phyloP scores from a whole-genome alignment of 306 rosid species.

The Lathyrus tuberosus region DNA sequence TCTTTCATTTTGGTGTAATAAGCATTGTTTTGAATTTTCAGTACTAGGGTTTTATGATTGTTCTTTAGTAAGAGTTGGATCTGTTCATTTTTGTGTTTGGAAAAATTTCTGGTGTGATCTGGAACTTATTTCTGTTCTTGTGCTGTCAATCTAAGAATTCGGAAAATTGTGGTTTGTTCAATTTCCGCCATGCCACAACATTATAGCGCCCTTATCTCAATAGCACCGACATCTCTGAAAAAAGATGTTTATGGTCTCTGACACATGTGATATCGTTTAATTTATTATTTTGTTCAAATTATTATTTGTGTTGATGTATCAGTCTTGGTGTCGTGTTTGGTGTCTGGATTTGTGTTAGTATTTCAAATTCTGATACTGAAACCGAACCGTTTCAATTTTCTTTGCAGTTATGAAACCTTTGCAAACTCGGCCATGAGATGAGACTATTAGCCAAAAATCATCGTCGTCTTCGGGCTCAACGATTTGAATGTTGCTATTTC shows the following conservation, averaged over 20 bases:
- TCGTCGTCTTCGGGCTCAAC: not conserved
- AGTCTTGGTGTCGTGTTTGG: too few species aligned
- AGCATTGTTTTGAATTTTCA: too few species aligned
- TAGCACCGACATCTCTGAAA: too few species aligned
- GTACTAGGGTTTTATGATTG: not conserved
- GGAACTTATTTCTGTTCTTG: not conserved
- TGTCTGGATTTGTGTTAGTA: too few species aligned
- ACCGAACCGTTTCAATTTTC: too few species aligned
- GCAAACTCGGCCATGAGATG: slow-evolving; percentile 21
- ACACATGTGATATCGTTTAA: too few species aligned
- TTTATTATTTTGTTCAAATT: too few species aligned
- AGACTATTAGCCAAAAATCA: slow-evolving; percentile 16
- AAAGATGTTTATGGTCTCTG: too few species aligned
- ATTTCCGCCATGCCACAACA: not conserved
- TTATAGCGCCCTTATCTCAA: not conserved
- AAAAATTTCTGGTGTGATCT: not conserved
- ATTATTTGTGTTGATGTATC: too few species aligned
- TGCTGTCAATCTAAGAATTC: not conserved
- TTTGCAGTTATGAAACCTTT: not conserved
- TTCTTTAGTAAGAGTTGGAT: not conserved
- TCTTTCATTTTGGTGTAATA: too few species aligned
- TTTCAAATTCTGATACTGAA: not conserved
- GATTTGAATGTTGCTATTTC: too few species aligned
- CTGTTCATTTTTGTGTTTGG: slow-evolving; percentile 17
- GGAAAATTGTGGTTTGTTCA: not conserved